These are phyloP conservation scores for Nissolia schottii DNA, from an alignment of 306 rosid genomes.

Conservation along the genomic window DNA sequence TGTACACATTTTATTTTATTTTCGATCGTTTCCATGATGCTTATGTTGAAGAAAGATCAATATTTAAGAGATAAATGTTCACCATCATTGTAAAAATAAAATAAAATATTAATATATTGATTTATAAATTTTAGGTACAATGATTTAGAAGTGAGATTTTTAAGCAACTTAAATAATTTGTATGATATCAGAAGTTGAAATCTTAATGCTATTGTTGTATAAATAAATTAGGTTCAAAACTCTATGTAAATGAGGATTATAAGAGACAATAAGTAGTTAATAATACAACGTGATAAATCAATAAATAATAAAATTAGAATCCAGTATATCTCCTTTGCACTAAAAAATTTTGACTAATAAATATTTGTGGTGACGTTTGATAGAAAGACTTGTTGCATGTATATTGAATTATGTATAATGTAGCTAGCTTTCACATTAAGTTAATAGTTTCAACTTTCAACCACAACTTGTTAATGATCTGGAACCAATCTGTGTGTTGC, in stretches of 20 bases:
- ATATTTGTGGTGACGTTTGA: slow-evolving; percentile 5
- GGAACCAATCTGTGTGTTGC: slow-evolving; percentile 30
- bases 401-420: neutral
- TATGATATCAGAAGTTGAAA: too few species aligned
- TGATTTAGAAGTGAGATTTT: neutral
- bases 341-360: too few species aligned
- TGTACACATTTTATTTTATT: neutral
- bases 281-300: neutral
- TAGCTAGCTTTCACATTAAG: neutral
- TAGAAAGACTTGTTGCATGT: neutral
- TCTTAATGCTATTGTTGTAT: too few species aligned
- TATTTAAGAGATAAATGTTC: neutral
- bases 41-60: neutral
- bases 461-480: slow-evolving; percentile 11
- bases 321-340: neutral
- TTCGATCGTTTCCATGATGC: neutral
- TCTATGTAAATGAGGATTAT: neutral
- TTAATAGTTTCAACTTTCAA: neutral
- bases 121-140: neutral
- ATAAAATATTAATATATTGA: neutral
- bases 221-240: neutral
- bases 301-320: neutral
- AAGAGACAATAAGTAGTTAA: neutral
- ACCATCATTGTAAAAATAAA: neutral
- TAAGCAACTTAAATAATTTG: too few species aligned